Conservation (phyloP, 1,284 basidiomycete genomes). For the Sporisorium iseilematis-ciliati region DNA sequence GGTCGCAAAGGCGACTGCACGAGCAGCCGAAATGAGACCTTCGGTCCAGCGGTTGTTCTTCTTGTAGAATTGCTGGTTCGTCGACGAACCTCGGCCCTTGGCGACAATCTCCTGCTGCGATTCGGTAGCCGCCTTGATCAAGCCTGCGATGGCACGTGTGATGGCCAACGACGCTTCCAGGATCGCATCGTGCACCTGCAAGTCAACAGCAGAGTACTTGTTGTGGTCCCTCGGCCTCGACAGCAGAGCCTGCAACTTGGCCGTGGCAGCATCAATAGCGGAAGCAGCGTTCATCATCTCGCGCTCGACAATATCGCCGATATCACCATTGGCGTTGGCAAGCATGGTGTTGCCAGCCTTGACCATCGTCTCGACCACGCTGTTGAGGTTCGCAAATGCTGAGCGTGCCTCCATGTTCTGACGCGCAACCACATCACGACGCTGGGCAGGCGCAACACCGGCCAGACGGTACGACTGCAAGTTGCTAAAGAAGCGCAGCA, state of each 20-base stretch:
- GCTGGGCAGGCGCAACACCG: slow-evolving; percentile 74
- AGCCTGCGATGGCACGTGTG: slow-evolving; percentile 90
- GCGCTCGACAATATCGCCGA: slow-evolving; percentile 94
- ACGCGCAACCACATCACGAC: slow-evolving; percentile 87
- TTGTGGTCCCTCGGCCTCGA: slow-evolving; percentile 84
- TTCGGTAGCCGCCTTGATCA: slow-evolving; percentile 96
- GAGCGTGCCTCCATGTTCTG: slow-evolving; percentile 87
- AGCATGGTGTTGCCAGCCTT: slow-evolving; percentile 85
- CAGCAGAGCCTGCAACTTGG: slow-evolving; percentile 89
- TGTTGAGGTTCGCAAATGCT: slow-evolving; percentile 85
- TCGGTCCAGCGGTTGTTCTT: slow-evolving; percentile 99
- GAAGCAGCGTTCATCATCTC: slow-evolving; percentile 94
- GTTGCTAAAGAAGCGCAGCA: slow-evolving; percentile 92
- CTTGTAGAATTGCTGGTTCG: slow-evolving; percentile 97
- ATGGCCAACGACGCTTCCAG: slow-evolving; percentile 92
- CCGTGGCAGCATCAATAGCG: slow-evolving; percentile 93
- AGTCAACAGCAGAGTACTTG: slow-evolving; percentile 87
- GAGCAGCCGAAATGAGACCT: slow-evolving; percentile 96
- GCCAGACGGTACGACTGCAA: slow-evolving; percentile 91
- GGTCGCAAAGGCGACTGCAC: slow-evolving; percentile 97
- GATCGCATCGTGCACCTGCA: slow-evolving; percentile 98
- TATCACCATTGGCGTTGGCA: slow-evolving; percentile 86
- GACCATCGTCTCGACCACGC: slow-evolving; percentile 85
- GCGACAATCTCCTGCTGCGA: slow-evolving; percentile 98
- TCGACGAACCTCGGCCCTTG: slow-evolving; percentile 90